Base-by-base conservation (phyloP, 129 eudicot genomes). In the Flaveria ramosissima region DNA sequence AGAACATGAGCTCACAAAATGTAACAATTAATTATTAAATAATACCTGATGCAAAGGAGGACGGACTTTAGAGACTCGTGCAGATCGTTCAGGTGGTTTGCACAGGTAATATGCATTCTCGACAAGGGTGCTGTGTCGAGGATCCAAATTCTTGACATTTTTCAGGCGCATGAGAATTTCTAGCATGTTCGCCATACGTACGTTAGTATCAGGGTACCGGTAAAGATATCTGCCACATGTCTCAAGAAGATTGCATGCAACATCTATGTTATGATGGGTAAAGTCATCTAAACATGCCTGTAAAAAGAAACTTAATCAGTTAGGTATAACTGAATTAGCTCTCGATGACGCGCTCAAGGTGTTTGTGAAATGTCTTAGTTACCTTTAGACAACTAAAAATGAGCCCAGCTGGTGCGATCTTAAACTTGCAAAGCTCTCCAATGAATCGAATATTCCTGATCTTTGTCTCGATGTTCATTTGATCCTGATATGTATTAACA, bases 211-310 rank as follows among this genome's bases (percentile, higher is more conserved):
- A 48, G 98, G 96, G 51, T 91, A 89, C 42, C 98, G 93, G 80
- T 93, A 89, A 15, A 93, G 92, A 83, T 88, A 93, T 73, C 98
- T 91, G 56, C 98, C 98, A 81, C 98, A 90, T 57, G 97, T 93
- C 89, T 93, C 98, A 51, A 93, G 93, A 77, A 93, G 98, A 84
- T 89, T 93, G 89, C 98, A 93, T 43, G 98, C 98, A 62, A 93
- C 98, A 68, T 93, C 98, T 63, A 93, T 93, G 81, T 93, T 93
- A 82, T 93, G 98, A 79, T 93, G 98, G 32, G 86, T 82, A 83
- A 93, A 93, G 71, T 93, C 98, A 81, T 93, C 98, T 79, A 93
- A 87, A 85, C 98, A 93, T 42, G 97, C 96, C 98, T 93, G 88
- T 62, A 43, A 56, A 67, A 75, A 32, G 27, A 41, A 43, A 45